phyloP scores from a whole-genome alignment of 1,284 basidiomycete genomes.

The Sporisorium exsertum region DNA sequence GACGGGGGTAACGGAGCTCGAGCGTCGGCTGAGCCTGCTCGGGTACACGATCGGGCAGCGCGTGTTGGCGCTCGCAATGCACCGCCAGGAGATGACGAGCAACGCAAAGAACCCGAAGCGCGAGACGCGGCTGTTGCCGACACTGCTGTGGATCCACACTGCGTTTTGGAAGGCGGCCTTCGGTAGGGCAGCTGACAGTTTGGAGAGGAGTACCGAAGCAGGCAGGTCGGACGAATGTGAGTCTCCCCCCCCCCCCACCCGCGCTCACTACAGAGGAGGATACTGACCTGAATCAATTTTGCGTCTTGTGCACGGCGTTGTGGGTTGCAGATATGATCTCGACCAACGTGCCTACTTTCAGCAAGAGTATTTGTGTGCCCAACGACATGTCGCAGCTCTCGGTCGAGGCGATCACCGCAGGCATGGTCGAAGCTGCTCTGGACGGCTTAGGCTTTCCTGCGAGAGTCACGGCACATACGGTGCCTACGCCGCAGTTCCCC shows the following conservation, averaged over 20 bases:
- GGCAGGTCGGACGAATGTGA: conserved; percentile 82
- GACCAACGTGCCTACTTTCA: conserved; percentile 92
- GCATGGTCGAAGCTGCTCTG: conserved; percentile 94
- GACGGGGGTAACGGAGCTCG: conserved; percentile 91
- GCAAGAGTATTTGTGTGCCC: conserved; percentile 90
- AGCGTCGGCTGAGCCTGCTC: conserved; percentile 70
- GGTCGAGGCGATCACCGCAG: conserved; percentile 95
- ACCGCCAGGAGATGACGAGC: conserved; percentile 53
- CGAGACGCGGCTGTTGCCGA: conserved; percentile 63
- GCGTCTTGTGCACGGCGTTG: background rate
- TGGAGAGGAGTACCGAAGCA: conserved; percentile 92
- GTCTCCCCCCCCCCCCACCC: background rate
- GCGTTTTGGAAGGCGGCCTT: conserved; percentile 95
- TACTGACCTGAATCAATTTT: no score
- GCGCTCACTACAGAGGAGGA: no score
- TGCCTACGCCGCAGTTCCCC: conserved; percentile 83
- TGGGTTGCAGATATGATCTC: conserved; percentile 84
- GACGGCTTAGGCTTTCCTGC: conserved; percentile 96
- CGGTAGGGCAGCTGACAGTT: conserved; percentile 89
- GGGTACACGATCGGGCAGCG: conserved; percentile 62
- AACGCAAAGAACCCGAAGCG: conserved; percentile 61
- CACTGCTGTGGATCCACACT: conserved; percentile 65
- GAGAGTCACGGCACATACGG: conserved; percentile 94
- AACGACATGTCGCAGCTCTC: conserved; percentile 92
- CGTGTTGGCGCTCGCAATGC: conserved; percentile 46